These are phyloP conservation scores for Bacidia gigantensis DNA, from an alignment of 495 filamentous ascomycete genomes.

Conservation along the genomic window DNA sequence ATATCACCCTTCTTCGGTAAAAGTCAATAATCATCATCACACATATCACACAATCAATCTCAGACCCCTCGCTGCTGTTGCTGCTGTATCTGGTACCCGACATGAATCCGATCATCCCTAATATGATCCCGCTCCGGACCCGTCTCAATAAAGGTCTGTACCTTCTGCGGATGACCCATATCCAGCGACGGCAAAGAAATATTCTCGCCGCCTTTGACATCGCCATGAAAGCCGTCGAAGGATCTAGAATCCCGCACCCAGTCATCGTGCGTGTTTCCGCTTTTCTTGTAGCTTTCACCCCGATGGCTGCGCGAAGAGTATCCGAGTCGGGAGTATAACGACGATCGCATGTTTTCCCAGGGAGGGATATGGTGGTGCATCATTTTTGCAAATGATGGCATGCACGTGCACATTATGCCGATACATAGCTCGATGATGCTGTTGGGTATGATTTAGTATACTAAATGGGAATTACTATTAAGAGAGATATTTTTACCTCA, in stretches of 20 bases:
- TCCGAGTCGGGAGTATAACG: background rate
- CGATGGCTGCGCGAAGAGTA: no score
- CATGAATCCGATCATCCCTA: background rate
- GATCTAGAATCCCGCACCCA: background rate
- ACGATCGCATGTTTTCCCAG: background rate
- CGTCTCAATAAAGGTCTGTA: background rate
- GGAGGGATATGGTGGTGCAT: background rate
- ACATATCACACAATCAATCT: no score
- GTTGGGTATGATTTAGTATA: no score
- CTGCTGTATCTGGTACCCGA: background rate
- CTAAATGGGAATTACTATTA: no score
- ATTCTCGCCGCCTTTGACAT: background rate
- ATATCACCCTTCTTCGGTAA: no score
- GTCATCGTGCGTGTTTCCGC: background rate
- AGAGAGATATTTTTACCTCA: background rate
- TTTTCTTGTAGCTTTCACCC: background rate
- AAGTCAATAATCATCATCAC: no score
- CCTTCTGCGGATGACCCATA: background rate
- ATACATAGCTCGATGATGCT: conserved; percentile 5
- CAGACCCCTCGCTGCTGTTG: background rate
- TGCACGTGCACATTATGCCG: conserved; percentile 13
- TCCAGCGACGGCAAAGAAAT: background rate
- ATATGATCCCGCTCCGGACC: background rate
- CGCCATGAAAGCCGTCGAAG: background rate
- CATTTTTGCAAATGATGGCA: conserved; percentile 6